Base-by-base conservation (phyloP, 441 rosid species). In the Biscutella laevigata region DNA sequence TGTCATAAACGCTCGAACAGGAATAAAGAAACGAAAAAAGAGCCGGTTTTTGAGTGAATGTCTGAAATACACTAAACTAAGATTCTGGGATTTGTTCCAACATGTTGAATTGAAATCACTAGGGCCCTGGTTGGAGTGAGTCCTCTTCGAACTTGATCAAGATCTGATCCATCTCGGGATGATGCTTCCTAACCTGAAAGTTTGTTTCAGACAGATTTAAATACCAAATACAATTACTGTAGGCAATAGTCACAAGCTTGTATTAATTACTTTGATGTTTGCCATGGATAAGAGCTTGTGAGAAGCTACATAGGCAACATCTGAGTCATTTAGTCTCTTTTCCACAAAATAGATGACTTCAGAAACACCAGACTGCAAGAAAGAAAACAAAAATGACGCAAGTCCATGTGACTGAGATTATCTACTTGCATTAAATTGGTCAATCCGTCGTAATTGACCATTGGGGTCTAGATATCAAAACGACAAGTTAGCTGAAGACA, bases 291-390 rank as follows among this genome's bases (percentile, higher is more conserved):
- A 69, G 55, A 91, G 86, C 69, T 76, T 87, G 75, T 75, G 88
- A 20, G 98, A 91, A 38, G 98, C 98, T 48, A 71, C 24, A 53
- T 84, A 87, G 4, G 71, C 55, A 15, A 70, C 50, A 32, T 84
- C 79, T 15, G 88, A 66, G 54, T 66, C 63, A 13, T 66, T 73
- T 38, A 63, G 50, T 74, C 73, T 77, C 78, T 91, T 91, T 72
- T 83, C 96, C 72, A 83, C 78, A 68, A 83, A 91, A 65, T 91
- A 87, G 35, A 87, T 71, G 8, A 87, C 94, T 65, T 87, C 96
- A 7, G 86, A 42, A 52, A 91, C 96, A 50, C 88, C 98, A 8
- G 96, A 83, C 96, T 87, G 80, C 78, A 72, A 69, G 27, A 55
- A 43, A 26, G 21, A 56, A 51, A 51, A 47, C 13, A 17, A 40